Evolutionary conservation across 768 basidiomycete species (phyloP).

Genomic region (Rhizopogon vulgaris): DNA sequence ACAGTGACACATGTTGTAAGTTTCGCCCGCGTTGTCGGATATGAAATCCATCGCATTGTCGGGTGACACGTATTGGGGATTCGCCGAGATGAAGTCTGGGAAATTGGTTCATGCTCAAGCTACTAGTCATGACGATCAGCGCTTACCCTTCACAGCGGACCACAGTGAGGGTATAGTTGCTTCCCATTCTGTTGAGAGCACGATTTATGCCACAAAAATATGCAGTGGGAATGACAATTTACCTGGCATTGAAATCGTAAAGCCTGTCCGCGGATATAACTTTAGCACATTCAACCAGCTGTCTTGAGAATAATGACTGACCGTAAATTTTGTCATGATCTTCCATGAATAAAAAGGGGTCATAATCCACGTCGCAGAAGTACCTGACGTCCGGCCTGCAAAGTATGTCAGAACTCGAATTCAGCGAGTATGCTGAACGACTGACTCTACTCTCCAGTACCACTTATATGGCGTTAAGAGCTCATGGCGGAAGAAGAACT

Average conservation of each 20-base stretch:
- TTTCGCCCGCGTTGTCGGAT: slow-evolving; percentile 59
- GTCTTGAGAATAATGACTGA: slow-evolving; percentile 5
- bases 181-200: slow-evolving; percentile 38
- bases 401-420: not conserved
- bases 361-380: slow-evolving; percentile 45
- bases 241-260: slow-evolving; percentile 52
- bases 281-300: not conserved
- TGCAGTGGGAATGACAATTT: too few relatives aligned
- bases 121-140: slow-evolving; percentile 25
- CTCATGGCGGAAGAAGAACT: slow-evolving; percentile 55
- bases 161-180: slow-evolving; percentile 62
- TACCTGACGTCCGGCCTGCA: slow-evolving; percentile 44
- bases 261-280: slow-evolving; percentile 29
- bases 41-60: slow-evolving; percentile 60
- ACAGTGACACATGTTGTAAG: slow-evolving; percentile 65
- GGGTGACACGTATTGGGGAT: slow-evolving; percentile 50
- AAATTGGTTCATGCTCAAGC: slow-evolving; percentile 32
- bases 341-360: slow-evolving; percentile 54
- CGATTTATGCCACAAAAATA: not conserved
- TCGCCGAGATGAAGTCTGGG: slow-evolving; percentile 46
- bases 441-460: slow-evolving; percentile 60
- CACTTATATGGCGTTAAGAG: slow-evolving; percentile 48
- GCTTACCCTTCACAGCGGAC: slow-evolving; percentile 47
- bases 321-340: slow-evolving; percentile 49
- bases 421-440: not conserved